These are phyloP conservation scores for Telopea speciosissima DNA, from an alignment of 177 flowering plant genomes.

Conservation along the genomic window DNA sequence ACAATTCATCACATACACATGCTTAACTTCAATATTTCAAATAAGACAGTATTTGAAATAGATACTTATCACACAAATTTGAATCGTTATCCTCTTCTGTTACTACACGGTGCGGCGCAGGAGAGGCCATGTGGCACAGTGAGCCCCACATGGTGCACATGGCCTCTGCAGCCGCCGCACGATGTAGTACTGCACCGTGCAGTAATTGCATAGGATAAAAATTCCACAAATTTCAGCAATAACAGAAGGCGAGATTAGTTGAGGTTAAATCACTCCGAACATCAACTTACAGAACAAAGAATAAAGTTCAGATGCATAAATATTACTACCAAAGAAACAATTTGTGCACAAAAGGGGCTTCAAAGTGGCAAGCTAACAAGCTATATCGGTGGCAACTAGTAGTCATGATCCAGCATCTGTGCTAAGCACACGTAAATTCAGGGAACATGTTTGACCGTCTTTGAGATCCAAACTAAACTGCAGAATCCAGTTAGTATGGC, in stretches of 20 bases:
- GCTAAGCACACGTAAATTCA: no score
- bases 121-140: no score
- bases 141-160: no score
- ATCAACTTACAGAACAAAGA: neutral
- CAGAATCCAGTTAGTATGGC: neutral
- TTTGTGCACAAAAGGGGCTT: neutral
- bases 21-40: neutral
- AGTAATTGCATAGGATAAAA: no score
- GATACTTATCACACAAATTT: neutral
- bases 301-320: neutral
- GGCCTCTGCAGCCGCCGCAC: no score
- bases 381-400: neutral
- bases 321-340: neutral
- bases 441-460: neutral
- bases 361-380: neutral
- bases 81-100: no score
- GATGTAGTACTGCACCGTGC: no score
- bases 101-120: no score
- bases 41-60: neutral
- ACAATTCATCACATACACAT: no score
- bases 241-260: neutral
- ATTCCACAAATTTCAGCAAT: no score
- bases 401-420: neutral
- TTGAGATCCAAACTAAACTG: neutral
- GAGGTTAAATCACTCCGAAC: neutral